phyloP scores from a whole-genome alignment of 805 yeast genomes.

The Candida golubevii region DNA sequence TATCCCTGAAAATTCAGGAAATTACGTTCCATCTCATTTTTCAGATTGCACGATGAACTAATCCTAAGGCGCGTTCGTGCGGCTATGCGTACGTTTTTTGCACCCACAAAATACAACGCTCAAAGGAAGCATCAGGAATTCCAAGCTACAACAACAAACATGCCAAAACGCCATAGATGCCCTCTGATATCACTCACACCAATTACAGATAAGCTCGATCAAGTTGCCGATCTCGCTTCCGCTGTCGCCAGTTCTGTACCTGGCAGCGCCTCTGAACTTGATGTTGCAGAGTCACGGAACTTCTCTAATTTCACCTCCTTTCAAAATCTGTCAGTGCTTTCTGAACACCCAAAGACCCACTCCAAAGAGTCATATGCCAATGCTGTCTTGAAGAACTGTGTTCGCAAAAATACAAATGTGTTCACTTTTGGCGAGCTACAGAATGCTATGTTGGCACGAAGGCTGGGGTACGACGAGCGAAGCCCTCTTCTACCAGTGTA shows the following conservation, averaged over 20 bases:
- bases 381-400: too few relatives aligned
- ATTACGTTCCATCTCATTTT: too few relatives aligned
- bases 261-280: neutral
- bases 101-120: constrained; percentile 3
- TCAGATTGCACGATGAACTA: too few relatives aligned
- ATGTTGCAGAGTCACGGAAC: neutral
- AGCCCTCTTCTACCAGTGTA: constrained; percentile 7
- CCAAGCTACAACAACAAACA: neutral
- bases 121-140: too few relatives aligned
- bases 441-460: constrained; percentile 1
- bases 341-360: neutral
- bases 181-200: neutral
- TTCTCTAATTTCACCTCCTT: too few relatives aligned
- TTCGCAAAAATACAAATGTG: too few relatives aligned
- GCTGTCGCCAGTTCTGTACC: constrained; percentile 10
- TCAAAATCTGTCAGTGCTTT: too few relatives aligned
- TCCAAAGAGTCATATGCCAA: too few relatives aligned
- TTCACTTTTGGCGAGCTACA: constrained; percentile 1
- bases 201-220: constrained; percentile 19
- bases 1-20: too few relatives aligned
- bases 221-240: constrained; percentile 24
- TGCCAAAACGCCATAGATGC: neutral
- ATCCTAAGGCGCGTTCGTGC: too few relatives aligned
- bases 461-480: constrained; percentile 1
- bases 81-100: neutral